Base-by-base conservation (phyloP, 352 stramenopile species). In the Albugo laibachii region DNA sequence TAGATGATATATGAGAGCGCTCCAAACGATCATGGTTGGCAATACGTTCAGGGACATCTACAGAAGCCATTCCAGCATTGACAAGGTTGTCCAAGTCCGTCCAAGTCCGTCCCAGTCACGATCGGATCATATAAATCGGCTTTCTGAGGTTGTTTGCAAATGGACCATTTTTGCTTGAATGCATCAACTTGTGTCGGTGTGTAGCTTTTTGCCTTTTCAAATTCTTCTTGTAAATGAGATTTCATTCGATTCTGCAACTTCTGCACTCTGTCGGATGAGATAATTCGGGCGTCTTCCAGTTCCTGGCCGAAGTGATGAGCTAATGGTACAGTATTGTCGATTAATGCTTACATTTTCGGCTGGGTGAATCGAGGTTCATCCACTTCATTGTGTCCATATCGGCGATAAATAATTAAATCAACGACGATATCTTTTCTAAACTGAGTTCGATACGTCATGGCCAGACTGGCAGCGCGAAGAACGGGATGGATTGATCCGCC, bases 361-460 rank as follows among this genome's bases (percentile, higher is more conserved):
- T 93, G 77, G 38, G 82, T 94, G 54, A 94, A 87, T 14, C 72
- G 67, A 13, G 82, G 82, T 42, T 93, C 78, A 49, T 94, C 81
- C 5, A 89, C 67, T 57, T 94, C 82, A 52, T 93, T 94, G 71
- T 94, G 81, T 44, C 81, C 82, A 49, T 93, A 70, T 21, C 76
- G 76, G 50, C 82, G 74, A 58, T 79, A 94, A 14, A 63, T 75
- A 45, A 85, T 62, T 39, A 93, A 57, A 45, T 94, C 78, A 37
- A 94, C 77, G 31, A 94, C 61, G 31, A 91, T 71, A 43, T 94
- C 82, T 48, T 87, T 85, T 34, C 80, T 54, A 56, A 94, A 94
- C 11, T 65, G 41, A 49, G 87, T 80, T 40, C 81, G 81, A 52
- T 83, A 94, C 11, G 70, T 71, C 5, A 84, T 67, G 3, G 82